Evolutionary conservation across 2,329 filamentous ascomycete species (phyloP), one percentile per base, ranked within the genome.

Genomic region (Boeremia exigua): DNA sequence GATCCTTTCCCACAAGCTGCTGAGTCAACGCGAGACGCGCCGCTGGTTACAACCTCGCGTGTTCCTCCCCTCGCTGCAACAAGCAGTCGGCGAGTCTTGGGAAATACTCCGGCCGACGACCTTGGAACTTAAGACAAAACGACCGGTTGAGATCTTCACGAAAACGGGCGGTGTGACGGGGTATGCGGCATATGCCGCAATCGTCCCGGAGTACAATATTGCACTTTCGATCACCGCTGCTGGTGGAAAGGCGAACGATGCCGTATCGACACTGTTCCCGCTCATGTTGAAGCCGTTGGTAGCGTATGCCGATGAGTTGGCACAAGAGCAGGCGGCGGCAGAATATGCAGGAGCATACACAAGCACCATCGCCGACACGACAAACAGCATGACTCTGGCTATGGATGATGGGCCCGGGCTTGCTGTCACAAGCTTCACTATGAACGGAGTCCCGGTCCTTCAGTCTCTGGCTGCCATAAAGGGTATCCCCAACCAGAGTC

Each of bases 11-110:
- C 27, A 62, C 27, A 40, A 62, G 14, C 44, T 69, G 1, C 63
- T 70, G 15, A 46, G 50, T 7, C 54, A 60, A 23, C 48, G 51
- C 4, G 40, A 55, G 15, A 62, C 65, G 4, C 60, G 67, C 1
- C 49, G 45, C 4, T 71, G 67, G 69, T 46, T 71, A 23, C 60
- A 71, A 14, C 69, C 69, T 0, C 59, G 51, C 4, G 54, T 61
- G 4, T 48, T 66, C 2, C 23, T 65, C 14, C 59, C 60, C 10
- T 68, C 65, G 1, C 33, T 64, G 0, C 52, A 66, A 3, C 69
- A 70, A 46, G 52, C 60, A 7, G 63, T 70, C 14, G 68, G 68
- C 4, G 62, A 63, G 9, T 65, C 68, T 4, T 71, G 68, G 69
- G 69, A 70, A 27, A 70, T 70, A 6, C 40, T 68, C n/a, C 56